Base-by-base conservation (phyloP, 345 rosid genomes). In the Erucastrum elatum region DNA sequence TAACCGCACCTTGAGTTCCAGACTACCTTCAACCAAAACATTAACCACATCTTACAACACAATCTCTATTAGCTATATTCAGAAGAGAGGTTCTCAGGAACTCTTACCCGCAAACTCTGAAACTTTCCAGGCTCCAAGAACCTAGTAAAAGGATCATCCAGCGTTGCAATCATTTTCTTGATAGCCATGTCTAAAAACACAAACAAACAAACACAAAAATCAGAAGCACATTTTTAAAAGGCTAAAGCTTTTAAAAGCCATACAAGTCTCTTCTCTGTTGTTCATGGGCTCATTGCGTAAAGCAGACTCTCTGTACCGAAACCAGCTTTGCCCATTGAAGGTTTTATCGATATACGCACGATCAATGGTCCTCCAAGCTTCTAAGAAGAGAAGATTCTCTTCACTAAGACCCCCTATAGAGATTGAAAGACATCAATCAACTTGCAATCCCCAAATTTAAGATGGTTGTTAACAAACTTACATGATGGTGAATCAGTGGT, bases 261-360 rank as follows among this genome's bases (percentile, higher is more conserved):
- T 87, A 92, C 98, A 92, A 12, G 98, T 94, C 89, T 94, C 93
- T 77, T 93, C 89, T 69, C 97, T 80, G 4, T 86, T 86, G 80
- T 90, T 92, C 98, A 92, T 94, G 2, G 94, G 93, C 72, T 92
- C 98, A 75, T 84, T 91, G 46, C 88, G 91, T 72, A 94, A 75
- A 7, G 97, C 98, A 80, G 87, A 82, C 82, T 94, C 98, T 87
- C 98, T 88, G 61, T 94, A 94, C 61, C 93, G 92, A 84, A 94
- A 94, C 98, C 98, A 92, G 82, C 95, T 91, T 80, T 94, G 98
- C 6, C 97, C 98, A 75, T 94, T 94, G 75, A 94, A 94, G 56
- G 87, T 88, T 77, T 94, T 94, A 78, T 94, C 98, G 12, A 92
- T 77, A 75, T 89, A 94, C 0, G 98, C 97, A 35, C 96, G 97